Percentiles rank a stretch among this genome's conserved stretches.
Evolutionary conservation across 2,329 filamentous ascomycete species (phyloP).

Genomic region (Fusarium camptoceras): DNA sequence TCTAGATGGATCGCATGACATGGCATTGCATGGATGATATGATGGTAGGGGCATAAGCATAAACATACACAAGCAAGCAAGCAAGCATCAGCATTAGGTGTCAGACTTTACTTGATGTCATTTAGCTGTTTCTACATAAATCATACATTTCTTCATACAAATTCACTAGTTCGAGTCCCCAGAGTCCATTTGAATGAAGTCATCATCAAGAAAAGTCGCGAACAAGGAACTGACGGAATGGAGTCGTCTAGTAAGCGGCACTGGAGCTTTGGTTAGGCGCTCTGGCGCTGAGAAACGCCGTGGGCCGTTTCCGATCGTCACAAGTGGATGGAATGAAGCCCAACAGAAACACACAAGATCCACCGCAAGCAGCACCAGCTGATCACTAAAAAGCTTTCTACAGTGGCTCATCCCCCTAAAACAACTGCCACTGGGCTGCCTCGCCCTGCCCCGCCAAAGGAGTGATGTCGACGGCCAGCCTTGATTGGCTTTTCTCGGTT

Average conservation of each 20-base stretch:
- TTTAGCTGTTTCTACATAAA: slow-evolving; percentile 11
- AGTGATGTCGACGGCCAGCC: slow-evolving; percentile 33
- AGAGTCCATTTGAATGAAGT: slow-evolving; percentile 3
- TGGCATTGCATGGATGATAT: slow-evolving; percentile 14
- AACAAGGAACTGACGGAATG: slow-evolving; percentile 26
- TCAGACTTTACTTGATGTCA: slow-evolving; percentile 16
- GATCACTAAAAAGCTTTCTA: slow-evolving; percentile 12
- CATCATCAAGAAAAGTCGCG: neutral
- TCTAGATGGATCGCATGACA: slow-evolving; percentile 23
- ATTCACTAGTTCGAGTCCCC: neutral
- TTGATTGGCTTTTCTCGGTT: slow-evolving; percentile 30
- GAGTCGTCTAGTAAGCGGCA: neutral
- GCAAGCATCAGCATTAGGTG: slow-evolving; percentile 15
- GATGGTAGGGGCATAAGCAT: slow-evolving; percentile 28
- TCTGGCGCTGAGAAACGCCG: neutral
- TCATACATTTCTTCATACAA: neutral
- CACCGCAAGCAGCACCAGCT: slow-evolving; percentile 18
- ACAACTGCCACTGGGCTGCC: slow-evolving; percentile 1
- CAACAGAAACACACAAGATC: slow-evolving; percentile 22
- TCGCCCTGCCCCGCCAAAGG: slow-evolving; percentile 19
- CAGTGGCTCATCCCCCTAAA: slow-evolving; percentile 27
- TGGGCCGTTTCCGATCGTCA: slow-evolving; percentile 8
- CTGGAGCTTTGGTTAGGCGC: neutral
- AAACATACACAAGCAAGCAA: slow-evolving; percentile 1
- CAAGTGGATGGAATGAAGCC: slow-evolving; percentile 22